phyloP scores from a whole-genome alignment of 805 yeast genomes.

The Cyberlindnera mrakii region DNA sequence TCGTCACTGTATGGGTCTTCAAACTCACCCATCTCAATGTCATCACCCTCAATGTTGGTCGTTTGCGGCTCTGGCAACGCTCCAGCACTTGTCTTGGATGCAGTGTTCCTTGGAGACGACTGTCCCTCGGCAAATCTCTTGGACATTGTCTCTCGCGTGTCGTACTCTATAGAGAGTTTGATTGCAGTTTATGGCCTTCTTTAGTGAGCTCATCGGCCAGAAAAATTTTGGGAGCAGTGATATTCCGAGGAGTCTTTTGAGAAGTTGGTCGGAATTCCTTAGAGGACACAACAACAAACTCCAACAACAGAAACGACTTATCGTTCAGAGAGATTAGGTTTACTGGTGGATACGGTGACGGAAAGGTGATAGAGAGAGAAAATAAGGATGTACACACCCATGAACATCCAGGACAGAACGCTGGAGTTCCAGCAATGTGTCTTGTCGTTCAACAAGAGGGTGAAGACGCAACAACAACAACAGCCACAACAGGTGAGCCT shows the following conservation, averaged over 20 bases:
- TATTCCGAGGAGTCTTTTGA: not conserved
- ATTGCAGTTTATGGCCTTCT: no score
- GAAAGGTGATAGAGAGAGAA: not conserved
- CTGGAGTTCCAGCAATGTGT: conserved; percentile 92
- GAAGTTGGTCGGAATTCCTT: no score
- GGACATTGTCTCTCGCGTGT: conserved; percentile 14
- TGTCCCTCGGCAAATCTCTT: conserved; percentile 23
- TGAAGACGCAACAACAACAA: conserved; percentile 27
- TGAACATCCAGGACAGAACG: conserved; percentile 70
- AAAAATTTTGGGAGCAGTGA: not conserved
- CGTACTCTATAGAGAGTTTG: no score
- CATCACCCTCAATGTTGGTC: conserved; percentile 30
- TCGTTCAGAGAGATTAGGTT: no score
- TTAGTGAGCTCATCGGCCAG: not conserved
- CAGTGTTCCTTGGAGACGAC: conserved; percentile 17
- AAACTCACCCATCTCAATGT: conserved; percentile 71
- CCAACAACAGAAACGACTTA: not conserved
- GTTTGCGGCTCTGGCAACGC: conserved; percentile 16
- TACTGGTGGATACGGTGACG: not conserved
- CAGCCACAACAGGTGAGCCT: conserved; percentile 16
- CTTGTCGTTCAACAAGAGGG: conserved; percentile 59
- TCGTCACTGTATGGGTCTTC: conserved; percentile 91
- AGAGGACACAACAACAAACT: no score
- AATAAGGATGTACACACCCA: conserved; percentile 10
- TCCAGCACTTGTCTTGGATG: conserved; percentile 14